Evolutionary conservation across 164 flowering plant genomes (phyloP).

Genomic region (Stephania yunnanensis): DNA sequence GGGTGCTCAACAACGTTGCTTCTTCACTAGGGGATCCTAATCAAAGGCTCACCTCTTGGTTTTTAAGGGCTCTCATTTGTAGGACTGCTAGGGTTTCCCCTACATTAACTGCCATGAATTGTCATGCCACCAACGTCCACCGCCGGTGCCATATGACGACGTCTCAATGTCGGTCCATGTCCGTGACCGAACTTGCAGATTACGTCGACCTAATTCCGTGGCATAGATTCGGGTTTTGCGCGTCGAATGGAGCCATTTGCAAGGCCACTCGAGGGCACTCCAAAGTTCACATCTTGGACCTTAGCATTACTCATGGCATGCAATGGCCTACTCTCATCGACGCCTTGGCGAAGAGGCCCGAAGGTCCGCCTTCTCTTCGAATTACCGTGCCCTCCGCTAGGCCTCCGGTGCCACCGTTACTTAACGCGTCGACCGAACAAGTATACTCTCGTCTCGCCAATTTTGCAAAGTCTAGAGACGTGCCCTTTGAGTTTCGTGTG

Average conservation of each 20-base stretch:
- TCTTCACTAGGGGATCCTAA: constrained; percentile 67
- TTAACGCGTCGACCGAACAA: constrained; percentile 50
- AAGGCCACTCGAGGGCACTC: constrained; percentile 48
- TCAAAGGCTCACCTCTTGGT: constrained; percentile 70
- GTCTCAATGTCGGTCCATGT: constrained; percentile 33
- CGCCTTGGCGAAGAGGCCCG: constrained; percentile 52
- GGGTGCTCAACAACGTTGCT: constrained; percentile 88
- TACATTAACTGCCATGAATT: constrained; percentile 27
- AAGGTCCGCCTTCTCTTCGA: constrained; percentile 55
- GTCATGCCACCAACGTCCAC: constrained; percentile 21
- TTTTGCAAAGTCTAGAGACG: constrained; percentile 58
- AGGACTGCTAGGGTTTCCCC: constrained; percentile 61
- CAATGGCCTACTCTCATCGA: constrained; percentile 94
- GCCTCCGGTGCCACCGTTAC: constrained; percentile 67
- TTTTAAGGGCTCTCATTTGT: constrained; percentile 57
- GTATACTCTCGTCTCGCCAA: constrained; percentile 58
- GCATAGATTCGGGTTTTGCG: constrained; percentile 82
- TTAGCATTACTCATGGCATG: constrained; percentile 80
- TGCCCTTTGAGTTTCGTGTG: constrained; percentile 57
- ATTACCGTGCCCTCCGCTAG: constrained; percentile 57
- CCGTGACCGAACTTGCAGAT: constrained; percentile 67
- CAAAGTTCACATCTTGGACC: constrained; percentile 61
- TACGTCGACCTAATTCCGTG: constrained; percentile 81
- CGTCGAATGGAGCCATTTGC: constrained; percentile 60
- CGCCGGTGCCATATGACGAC: background rate